These are phyloP conservation scores for Agaricus bisporus DNA, from an alignment of 768 basidiomycete species.

Conservation along the genomic window DNA sequence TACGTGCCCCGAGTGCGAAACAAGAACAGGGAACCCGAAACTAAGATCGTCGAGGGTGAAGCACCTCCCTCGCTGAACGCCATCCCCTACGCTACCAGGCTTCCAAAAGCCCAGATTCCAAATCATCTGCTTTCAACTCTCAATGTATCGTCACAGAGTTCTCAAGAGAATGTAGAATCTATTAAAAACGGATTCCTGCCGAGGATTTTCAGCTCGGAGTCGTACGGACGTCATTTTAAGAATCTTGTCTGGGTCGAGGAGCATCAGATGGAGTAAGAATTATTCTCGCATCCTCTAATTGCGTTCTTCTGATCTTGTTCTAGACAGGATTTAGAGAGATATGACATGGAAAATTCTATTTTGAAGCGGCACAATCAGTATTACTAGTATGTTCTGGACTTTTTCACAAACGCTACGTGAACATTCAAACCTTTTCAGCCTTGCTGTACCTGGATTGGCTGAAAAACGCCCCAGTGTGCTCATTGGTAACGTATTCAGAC, in stretches of 20 bases:
- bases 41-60: constrained; percentile 34
- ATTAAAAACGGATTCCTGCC: constrained; percentile 36
- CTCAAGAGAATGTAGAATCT: constrained; percentile 22
- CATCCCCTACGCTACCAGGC: constrained; percentile 33
- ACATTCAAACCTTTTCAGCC: constrained; percentile 12
- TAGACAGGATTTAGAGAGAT: constrained; percentile 35
- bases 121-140: constrained; percentile 19
- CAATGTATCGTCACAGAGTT: constrained; percentile 22
- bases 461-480: constrained; percentile 55
- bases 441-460: constrained; percentile 38
- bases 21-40: constrained; percentile 24
- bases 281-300: neutral
- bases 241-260: constrained; percentile 53
- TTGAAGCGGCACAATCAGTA: constrained; percentile 24
- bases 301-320: neutral
- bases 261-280: constrained; percentile 33
- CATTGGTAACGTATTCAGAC: constrained; percentile 31
- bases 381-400: constrained; percentile 29
- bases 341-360: constrained; percentile 27
- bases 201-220: constrained; percentile 23
- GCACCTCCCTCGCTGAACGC: constrained; percentile 33
- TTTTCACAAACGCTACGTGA: neutral
- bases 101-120: constrained; percentile 38
- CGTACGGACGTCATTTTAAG: constrained; percentile 44
- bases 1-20: constrained; percentile 35